A percentile compares a stretch with the other conserved stretches of the same genome.
Evolutionary conservation across 2,329 filamentous ascomycete genomes (phyloP).

Genomic region (Knufia petricola): DNA sequence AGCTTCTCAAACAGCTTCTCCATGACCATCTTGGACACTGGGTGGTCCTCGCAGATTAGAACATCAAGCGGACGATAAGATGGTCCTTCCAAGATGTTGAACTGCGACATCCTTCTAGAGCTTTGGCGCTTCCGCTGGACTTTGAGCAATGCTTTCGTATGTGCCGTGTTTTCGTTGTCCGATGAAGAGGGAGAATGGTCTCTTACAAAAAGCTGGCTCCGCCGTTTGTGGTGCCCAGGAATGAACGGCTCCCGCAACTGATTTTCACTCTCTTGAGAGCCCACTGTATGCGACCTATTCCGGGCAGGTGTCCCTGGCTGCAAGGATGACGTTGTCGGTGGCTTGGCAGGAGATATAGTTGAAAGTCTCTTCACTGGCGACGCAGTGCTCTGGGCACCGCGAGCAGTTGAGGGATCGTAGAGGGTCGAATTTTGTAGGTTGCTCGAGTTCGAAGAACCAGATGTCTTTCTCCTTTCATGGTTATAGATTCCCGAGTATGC

Average conservation of each 20-base stretch:
- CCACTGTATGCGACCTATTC: constrained; percentile 81
- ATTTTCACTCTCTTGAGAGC: constrained; percentile 83
- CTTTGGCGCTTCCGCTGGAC: constrained; percentile 93
- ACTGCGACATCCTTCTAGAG: constrained; percentile 85
- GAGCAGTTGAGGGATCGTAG: constrained; percentile 3
- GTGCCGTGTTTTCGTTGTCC: constrained; percentile 79
- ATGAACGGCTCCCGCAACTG: constrained; percentile 49
- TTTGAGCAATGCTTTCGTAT: constrained; percentile 79
- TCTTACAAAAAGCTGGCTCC: constrained; percentile 80
- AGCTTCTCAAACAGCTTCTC: constrained; percentile 93
- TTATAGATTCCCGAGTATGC: constrained; percentile 84
- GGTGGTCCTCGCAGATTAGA: constrained; percentile 94
- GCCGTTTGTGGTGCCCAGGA: constrained; percentile 70
- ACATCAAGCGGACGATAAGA: constrained; percentile 86
- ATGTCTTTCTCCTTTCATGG: constrained; percentile 83
- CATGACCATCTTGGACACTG: constrained; percentile 97
- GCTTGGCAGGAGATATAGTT: constrained; percentile 50
- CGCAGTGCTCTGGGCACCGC: not conserved
- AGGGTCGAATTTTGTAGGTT: constrained; percentile 46
- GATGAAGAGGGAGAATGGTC: constrained; percentile 87
- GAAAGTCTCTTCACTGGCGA: constrained; percentile 24
- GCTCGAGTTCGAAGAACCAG: constrained; percentile 64
- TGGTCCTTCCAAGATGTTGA: constrained; percentile 73
- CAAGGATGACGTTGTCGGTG: constrained; percentile 46
- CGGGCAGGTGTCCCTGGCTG: constrained; percentile 56